Evolutionary conservation across 495 filamentous ascomycete genomes (phyloP), one percentile per base, ranked within the genome.

Genomic region (Trichodelitschia bisporula): DNA sequence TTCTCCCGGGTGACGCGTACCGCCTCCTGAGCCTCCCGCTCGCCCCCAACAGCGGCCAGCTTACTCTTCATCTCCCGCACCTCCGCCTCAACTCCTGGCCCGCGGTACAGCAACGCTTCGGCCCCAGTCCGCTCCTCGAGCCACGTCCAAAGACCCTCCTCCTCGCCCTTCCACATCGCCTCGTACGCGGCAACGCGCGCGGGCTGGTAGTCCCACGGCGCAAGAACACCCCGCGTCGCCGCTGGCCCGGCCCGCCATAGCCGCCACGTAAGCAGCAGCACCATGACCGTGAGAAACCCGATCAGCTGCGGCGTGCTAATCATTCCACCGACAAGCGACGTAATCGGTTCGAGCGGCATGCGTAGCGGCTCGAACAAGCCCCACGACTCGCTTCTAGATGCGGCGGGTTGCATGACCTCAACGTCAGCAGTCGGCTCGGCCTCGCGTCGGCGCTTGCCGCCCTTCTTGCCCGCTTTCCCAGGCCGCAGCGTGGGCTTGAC

Each of bases 131-230:
- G 58, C 34, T 93, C 76, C 41, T 99, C 86, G 8, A 99, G 55
- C 86, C 86, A 99, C 30, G 75, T 69, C 89, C 89, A 99, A 5
- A 97, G 54, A 32, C 83, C 78, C 40, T 66, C 77, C 45, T 97
- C 86, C 43, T 95, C 86, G 12, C 64, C 54, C 12, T 68, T 62
- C 86, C 86, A 97, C 40, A 92, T 72, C 51, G 91, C 73, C 37
- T 95, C 84, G 47, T 93, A 97, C 4, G 80, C 84, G 15, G 69
- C 71, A 12, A 77, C 45, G 4, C 78, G 63, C 36, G 83, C 68
- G 4, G 80, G 64, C 0, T 51, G 44, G 3, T 41, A 34, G n/a
- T 47, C 15, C 4, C 33, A 40, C 16, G 23, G 21, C 3, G 36
- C 18, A 11, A 35, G 36, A 9, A 42, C 29, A 28, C 32, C 35